phyloP scores from a whole-genome alignment of 2,329 filamentous ascomycete genomes.

The Calycina marina region DNA sequence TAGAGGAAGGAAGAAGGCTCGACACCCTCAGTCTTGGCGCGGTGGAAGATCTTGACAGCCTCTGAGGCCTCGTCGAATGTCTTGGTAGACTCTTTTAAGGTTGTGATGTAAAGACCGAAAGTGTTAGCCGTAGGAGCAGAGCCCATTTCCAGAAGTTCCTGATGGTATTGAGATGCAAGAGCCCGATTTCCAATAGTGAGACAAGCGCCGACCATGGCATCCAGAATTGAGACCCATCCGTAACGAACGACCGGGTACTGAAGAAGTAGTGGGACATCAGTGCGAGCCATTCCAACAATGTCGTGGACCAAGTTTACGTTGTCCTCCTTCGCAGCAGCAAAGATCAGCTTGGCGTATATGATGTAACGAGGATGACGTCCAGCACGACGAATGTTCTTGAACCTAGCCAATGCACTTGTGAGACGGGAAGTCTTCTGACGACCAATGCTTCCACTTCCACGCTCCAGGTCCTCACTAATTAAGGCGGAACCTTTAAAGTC shows the following conservation, averaged over 20 bases:
- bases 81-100: conserved; percentile 90
- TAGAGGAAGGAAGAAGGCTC: conserved; percentile 95
- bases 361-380: conserved; percentile 90
- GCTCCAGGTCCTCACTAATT: conserved; percentile 83
- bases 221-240: conserved; percentile 91
- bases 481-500: conserved; percentile 88
- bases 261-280: conserved; percentile 70
- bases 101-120: conserved; percentile 98
- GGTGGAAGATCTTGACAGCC: conserved; percentile 93
- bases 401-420: conserved; percentile 66
- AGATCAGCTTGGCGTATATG: conserved; percentile 91
- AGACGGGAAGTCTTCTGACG: conserved; percentile 48
- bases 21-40: conserved; percentile 83
- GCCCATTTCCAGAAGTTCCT: conserved; percentile 82
- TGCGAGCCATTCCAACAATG: conserved; percentile 75
- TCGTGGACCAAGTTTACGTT: conserved; percentile 74
- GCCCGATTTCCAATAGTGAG: conserved; percentile 69
- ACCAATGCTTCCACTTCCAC: conserved; percentile 48
- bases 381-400: conserved; percentile 85
- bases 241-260: conserved; percentile 83
- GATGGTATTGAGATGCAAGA: conserved; percentile 74
- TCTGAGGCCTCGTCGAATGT: conserved; percentile 96
- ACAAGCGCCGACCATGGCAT: conserved; percentile 91
- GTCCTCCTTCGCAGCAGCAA: conserved; percentile 71
- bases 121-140: conserved; percentile 91